phyloP scores from a whole-genome alignment of 164 flowering plant genomes.

The Stephania yunnanensis region DNA sequence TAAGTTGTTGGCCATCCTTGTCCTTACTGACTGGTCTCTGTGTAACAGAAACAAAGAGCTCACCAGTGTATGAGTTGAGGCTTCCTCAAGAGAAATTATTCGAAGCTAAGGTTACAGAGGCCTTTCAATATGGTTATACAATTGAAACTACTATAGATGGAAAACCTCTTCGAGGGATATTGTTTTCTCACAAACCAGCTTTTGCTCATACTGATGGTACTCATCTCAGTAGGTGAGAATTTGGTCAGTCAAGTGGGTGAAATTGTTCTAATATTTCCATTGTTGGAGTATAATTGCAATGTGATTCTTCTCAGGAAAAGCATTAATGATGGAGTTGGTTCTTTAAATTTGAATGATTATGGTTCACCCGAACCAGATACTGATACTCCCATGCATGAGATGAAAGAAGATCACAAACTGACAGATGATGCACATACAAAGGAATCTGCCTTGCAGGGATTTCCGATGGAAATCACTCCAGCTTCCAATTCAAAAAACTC shows the following conservation, averaged over 20 bases:
- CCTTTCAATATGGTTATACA: conserved; percentile 55
- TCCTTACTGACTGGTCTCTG: neutral
- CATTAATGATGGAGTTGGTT: conserved; percentile 19
- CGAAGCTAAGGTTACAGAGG: conserved; percentile 77
- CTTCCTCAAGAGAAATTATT: conserved; percentile 48
- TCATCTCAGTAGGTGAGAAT: conserved; percentile 45
- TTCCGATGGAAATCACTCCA: conserved; percentile 27
- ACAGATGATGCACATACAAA: conserved; percentile 13
- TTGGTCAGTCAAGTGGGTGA: neutral
- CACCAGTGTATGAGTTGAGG: conserved; percentile 25
- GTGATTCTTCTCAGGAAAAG: conserved; percentile 36
- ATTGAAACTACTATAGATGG: conserved; percentile 90
- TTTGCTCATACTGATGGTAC: conserved; percentile 20
- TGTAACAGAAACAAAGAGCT: conserved; percentile 39
- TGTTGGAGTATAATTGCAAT: conserved; percentile 1
- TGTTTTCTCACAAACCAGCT: conserved; percentile 57
- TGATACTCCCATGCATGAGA: conserved; percentile 16
- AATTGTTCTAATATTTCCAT: neutral
- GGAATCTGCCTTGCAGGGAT: conserved; percentile 23
- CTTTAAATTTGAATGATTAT: conserved; percentile 25
- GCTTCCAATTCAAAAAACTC: conserved; percentile 25
- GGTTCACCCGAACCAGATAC: conserved; percentile 21
- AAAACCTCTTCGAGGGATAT: conserved; percentile 80
- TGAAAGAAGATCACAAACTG: conserved; percentile 20
- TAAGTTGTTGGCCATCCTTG: neutral